Base-by-base conservation (phyloP, 2,329 filamentous ascomycete species). In the Neocucurbitaria cava region DNA sequence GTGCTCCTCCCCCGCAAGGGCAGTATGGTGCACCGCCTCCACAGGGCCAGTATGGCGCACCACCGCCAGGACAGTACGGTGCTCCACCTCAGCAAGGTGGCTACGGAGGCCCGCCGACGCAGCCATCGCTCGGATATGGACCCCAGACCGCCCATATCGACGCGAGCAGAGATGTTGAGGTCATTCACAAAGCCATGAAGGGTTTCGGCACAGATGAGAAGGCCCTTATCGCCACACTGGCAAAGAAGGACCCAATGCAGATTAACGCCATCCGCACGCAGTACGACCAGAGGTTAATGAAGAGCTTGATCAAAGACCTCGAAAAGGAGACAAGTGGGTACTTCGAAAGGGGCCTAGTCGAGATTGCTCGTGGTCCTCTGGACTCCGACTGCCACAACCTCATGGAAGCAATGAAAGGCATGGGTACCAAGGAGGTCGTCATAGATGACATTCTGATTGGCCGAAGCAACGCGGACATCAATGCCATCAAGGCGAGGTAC, bases 181-280 rank as follows among this genome's bases (percentile, higher is more conserved):
- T 82, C 3, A 80, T 96, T 20, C 86, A 91, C 48, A 84, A 84
- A 64, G 91, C 94, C 2, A 96, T 97, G 92, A 96, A 96, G 76
- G 92, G 92, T 0, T 91, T 96, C 58, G 94, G 93, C 30, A 97
- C 93, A 0, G 87, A 98, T 68, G 93, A 97, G 74, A 89, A 87
- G 67, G 76, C 84, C 0, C 79, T 98, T 15, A 93, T 96, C 59
- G 79, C 81, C 2, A 79, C 88, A 3, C 79, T 98, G 8, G 79
- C 89, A 2, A 85, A 82, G 62, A 88, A 92, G 59, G 91, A 96
- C 60, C 89, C 93, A 1, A 79, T 92, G 4, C 90, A 96, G 72
- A 83, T 95, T 58, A 85, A 88, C 43, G 71, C 71, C 6, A 78
- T 86, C 47, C 79, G 82, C 83, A 87, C 78, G 77, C 81, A 46